Conservation (phyloP, 768 basidiomycete genomes). For the Strobilomyces confusus region DNA sequence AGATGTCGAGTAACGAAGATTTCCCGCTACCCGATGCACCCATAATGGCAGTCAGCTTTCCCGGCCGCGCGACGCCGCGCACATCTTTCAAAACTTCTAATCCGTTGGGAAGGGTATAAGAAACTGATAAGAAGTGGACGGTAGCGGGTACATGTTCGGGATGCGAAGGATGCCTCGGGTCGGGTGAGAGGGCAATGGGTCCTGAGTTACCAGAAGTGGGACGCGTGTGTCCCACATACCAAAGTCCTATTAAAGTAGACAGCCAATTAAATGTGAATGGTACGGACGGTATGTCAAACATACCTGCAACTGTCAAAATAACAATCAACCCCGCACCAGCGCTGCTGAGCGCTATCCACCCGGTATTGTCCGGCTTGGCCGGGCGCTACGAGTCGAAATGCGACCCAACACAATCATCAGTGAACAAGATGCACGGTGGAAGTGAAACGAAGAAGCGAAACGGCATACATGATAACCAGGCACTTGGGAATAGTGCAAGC, state of each 20-base stretch:
- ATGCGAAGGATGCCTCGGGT: slow-evolving; percentile 44
- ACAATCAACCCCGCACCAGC: slow-evolving; percentile 76
- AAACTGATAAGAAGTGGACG: slow-evolving; percentile 83
- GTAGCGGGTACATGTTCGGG: slow-evolving; percentile 90
- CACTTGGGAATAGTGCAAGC: slow-evolving; percentile 88
- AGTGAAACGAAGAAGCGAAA: not conserved
- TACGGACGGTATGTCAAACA: slow-evolving; percentile 7
- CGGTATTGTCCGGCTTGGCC: slow-evolving; percentile 75
- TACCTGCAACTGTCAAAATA: slow-evolving; percentile 60
- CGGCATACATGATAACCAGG: slow-evolving; percentile 76
- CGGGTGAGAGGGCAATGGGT: slow-evolving; percentile 86
- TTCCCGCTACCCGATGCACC: slow-evolving; percentile 96
- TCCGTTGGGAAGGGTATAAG: slow-evolving; percentile 64
- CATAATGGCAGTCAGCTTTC: slow-evolving; percentile 94
- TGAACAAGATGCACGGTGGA: not conserved
- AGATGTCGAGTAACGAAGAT: slow-evolving; percentile 93
- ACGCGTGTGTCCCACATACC: slow-evolving; percentile 83
- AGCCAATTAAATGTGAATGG: not conserved
- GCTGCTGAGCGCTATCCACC: slow-evolving; percentile 81
- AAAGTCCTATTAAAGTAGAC: slow-evolving; percentile 52
- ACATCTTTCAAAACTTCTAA: slow-evolving; percentile 75
- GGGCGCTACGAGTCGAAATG: slow-evolving; percentile 47
- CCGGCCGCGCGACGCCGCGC: slow-evolving; percentile 80
- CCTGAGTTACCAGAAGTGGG: slow-evolving; percentile 40
- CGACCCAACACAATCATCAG: not conserved